A percentile compares a stretch with the other conserved stretches of the same genome.
These are phyloP conservation scores for Calonectria honghensis DNA, from an alignment of 2,329 filamentous ascomycete species.

Conservation along the genomic window DNA sequence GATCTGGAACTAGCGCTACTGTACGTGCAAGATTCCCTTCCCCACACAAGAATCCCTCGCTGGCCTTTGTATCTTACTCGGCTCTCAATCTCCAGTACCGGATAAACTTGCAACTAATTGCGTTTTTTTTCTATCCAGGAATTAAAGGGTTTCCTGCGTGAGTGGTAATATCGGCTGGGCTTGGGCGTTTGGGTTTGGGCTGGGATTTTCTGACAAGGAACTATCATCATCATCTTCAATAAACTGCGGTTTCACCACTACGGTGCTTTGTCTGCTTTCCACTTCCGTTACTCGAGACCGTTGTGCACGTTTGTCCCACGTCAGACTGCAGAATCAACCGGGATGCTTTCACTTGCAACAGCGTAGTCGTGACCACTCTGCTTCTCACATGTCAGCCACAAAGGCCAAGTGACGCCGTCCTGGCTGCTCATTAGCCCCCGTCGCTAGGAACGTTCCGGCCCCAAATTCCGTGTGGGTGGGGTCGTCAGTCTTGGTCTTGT, in stretches of 20 bases:
- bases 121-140: conserved; percentile 48
- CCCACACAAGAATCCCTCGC: conserved; percentile 21
- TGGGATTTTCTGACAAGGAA: conserved; percentile 6
- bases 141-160: conserved; percentile 50
- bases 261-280: background rate
- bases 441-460: background rate
- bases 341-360: background rate
- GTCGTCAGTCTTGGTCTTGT: background rate
- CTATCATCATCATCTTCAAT: background rate
- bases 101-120: conserved; percentile 47
- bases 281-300: background rate
- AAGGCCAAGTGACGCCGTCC: conserved; percentile 18
- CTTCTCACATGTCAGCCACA: conserved; percentile 3
- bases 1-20: conserved; percentile 85
- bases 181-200: conserved; percentile 35
- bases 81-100: conserved; percentile 54
- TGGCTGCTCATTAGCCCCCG: conserved; percentile 7
- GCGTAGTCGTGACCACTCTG: background rate
- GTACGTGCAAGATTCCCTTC: conserved; percentile 63
- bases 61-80: conserved; percentile 54
- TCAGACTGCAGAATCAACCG: conserved; percentile 44
- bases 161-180: background rate
- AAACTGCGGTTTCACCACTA: conserved; percentile 1
- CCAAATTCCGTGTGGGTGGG: background rate
- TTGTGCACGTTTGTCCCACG: conserved; percentile 33